Percentiles rank a stretch among this genome's conserved stretches.
Evolutionary conservation across 2,329 filamentous ascomycete species (phyloP).

Genomic region (Colletotrichum tropicicola): DNA sequence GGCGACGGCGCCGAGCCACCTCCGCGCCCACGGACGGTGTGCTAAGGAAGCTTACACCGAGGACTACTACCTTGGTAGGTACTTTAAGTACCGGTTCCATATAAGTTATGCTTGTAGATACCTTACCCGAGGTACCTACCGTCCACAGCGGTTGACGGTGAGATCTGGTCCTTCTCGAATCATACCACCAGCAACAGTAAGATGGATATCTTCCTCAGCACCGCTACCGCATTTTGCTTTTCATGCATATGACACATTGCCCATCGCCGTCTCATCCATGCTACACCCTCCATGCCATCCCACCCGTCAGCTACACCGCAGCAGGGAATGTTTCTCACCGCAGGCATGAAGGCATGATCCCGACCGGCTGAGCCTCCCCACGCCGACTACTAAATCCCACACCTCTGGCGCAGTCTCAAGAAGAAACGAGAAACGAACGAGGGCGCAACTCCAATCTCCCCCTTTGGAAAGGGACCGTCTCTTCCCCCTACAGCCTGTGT

Average conservation of each 20-base stretch:
- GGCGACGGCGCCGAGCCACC: conserved; percentile 3
- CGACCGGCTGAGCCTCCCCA: conserved; percentile 3
- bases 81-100: too few relatives aligned
- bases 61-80: too few relatives aligned
- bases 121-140: too few relatives aligned
- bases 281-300: conserved; percentile 3
- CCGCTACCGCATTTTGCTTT: background rate
- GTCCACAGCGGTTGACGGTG: too few relatives aligned
- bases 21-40: background rate
- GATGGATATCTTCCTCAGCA: background rate
- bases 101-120: too few relatives aligned
- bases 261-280: background rate
- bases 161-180: background rate
- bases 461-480: background rate
- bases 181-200: background rate
- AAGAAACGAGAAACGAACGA: conserved; percentile 5
- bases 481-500: background rate
- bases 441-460: conserved; percentile 2
- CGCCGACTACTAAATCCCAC: conserved; percentile 21
- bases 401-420: conserved; percentile 12
- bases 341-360: conserved; percentile 15
- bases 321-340: background rate
- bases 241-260: background rate
- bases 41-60: too few relatives aligned
- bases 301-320: background rate